Percentiles rank a stretch among this genome's conserved stretches.
Evolutionary conservation across 306 rosid species (phyloP).

Genomic region (Pterocarpus santalinus): DNA sequence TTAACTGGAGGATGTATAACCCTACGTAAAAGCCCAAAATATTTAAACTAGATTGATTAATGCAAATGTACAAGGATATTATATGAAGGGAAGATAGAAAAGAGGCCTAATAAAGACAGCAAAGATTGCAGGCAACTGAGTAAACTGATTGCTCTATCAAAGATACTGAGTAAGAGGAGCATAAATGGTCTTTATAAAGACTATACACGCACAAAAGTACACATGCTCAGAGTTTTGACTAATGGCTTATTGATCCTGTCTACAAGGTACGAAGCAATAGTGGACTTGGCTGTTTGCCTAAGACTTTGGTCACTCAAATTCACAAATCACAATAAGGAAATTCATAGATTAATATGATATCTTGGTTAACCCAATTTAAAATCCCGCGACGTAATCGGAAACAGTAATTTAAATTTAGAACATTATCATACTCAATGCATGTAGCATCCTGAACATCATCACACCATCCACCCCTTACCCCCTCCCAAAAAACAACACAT

Average conservation of each 20-base stretch:
- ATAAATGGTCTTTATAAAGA: neutral
- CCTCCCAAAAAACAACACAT: neutral
- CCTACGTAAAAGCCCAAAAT: conserved; percentile 51
- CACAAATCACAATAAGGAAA: neutral
- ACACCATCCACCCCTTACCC: too few species aligned
- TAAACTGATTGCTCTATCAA: conserved; percentile 13
- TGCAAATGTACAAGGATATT: neutral
- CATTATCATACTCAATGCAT: neutral
- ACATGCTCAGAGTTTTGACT: neutral
- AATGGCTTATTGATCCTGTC: conserved; percentile 8
- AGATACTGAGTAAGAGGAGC: neutral
- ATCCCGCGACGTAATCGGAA: conserved; percentile 15
- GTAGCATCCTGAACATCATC: too few species aligned
- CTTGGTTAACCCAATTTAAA: neutral
- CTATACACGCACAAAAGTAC: neutral
- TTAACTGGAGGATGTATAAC: conserved; percentile 60
- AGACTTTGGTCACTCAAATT: neutral
- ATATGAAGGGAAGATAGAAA: neutral
- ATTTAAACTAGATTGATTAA: conserved; percentile 13
- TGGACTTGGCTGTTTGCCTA: neutral
- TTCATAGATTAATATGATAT: conserved; percentile 15
- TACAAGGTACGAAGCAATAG: neutral
- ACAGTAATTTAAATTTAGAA: neutral
- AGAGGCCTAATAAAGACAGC: neutral
- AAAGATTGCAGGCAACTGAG: conserved; percentile 20